These are phyloP conservation scores for Aegilops speltoides DNA, from an alignment of 176 grass and related monocot genomes.

Conservation along the genomic window DNA sequence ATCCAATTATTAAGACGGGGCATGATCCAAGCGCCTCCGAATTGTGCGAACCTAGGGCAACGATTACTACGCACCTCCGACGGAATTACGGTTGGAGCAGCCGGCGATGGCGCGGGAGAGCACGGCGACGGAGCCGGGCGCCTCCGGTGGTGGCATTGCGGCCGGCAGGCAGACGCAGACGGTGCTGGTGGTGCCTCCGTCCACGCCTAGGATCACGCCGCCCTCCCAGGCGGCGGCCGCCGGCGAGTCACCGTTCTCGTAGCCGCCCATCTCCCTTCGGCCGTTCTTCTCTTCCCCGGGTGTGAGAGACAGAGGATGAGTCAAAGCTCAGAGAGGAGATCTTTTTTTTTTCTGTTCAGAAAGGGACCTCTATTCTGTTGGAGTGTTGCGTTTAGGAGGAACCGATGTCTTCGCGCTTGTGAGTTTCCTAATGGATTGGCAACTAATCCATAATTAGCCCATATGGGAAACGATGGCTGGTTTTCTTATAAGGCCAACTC, in stretches of 20 bases:
- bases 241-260: slow-evolving; percentile 57
- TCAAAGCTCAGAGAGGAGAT: slow-evolving; percentile 19
- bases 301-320: background rate
- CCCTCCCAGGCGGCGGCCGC: slow-evolving; percentile 16
- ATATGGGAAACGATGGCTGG: background rate
- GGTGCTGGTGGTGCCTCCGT: slow-evolving; percentile 90
- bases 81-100: slow-evolving; percentile 94
- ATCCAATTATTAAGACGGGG: background rate
- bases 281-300: background rate
- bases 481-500: too few relatives aligned
- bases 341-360: background rate
- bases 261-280: slow-evolving; percentile 52
- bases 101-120: slow-evolving; percentile 80
- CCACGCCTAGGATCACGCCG: slow-evolving; percentile 87
- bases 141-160: slow-evolving; percentile 48
- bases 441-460: background rate
- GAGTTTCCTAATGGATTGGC: background rate
- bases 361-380: background rate
- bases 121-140: slow-evolving; percentile 46
- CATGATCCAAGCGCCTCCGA: background rate
- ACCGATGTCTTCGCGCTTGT: background rate
- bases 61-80: slow-evolving; percentile 83
- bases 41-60: background rate
- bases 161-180: slow-evolving; percentile 94
- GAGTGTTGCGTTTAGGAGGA: background rate